These are phyloP conservation scores for Coemansia sp. DNA, from an alignment of 192 early-diverging fungal genomes.

Conservation along the genomic window DNA sequence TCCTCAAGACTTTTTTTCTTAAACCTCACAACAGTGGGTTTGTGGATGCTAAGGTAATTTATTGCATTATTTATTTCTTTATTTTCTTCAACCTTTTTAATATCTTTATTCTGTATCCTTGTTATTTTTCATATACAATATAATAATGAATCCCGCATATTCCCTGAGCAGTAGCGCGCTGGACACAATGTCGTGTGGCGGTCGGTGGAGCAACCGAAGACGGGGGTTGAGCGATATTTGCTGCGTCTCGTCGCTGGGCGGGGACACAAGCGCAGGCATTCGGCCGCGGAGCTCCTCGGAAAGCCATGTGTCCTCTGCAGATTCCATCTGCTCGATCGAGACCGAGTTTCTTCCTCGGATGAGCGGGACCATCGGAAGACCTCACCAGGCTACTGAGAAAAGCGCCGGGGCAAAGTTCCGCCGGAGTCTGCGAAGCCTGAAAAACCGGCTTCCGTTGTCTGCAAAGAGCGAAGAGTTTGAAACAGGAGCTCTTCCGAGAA, in stretches of 20 bases:
- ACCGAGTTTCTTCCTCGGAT: slow-evolving; percentile 29
- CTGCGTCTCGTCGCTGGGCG: slow-evolving; percentile 1
- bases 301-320: slow-evolving; percentile 16
- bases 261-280: not conserved
- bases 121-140: not conserved
- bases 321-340: slow-evolving; percentile 45
- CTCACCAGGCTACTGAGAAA: not conserved
- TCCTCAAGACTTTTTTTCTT: no score
- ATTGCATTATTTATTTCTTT: not conserved
- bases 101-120: not conserved
- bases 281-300: slow-evolving; percentile 2
- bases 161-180: slow-evolving; percentile 27
- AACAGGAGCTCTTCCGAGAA: slow-evolving; percentile 19
- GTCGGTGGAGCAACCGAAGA: no score
- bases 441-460: slow-evolving; percentile 12
- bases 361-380: slow-evolving; percentile 8
- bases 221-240: no score
- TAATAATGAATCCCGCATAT: slow-evolving; percentile 7
- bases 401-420: not conserved
- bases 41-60: not conserved
- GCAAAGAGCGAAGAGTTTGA: not conserved
- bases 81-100: not conserved
- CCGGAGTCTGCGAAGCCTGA: slow-evolving; percentile 8
- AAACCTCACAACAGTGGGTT: no score
- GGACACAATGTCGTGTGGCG: slow-evolving; percentile 15